A percentile compares a stretch with the other conserved stretches of the same genome.
Evolutionary conservation across 1,284 basidiomycete genomes (phyloP).

Genomic region (Cutaneotrichosporon mucoides): DNA sequence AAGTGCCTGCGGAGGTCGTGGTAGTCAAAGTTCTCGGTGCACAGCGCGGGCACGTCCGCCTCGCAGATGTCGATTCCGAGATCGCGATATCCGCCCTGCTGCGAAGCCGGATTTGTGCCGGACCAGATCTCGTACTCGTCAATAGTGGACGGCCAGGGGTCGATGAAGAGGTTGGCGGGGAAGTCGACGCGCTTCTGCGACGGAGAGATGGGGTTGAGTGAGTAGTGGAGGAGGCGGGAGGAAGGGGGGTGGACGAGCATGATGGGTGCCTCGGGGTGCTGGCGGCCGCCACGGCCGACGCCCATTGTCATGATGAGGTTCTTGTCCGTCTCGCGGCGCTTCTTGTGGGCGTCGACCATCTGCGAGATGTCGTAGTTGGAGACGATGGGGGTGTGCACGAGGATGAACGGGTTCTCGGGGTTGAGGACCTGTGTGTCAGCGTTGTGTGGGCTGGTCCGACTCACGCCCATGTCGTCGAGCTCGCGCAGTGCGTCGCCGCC

Average conservation of each 20-base stretch:
- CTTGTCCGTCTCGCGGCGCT: constrained; percentile 78
- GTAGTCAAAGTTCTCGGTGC: constrained; percentile 99
- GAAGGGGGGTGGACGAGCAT: constrained; percentile 48
- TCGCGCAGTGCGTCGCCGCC: constrained; percentile 95
- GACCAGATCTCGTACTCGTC: constrained; percentile 82
- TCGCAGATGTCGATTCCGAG: constrained; percentile 54
- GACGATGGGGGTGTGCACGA: constrained; percentile 90
- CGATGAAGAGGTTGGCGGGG: constrained; percentile 47
- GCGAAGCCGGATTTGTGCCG: constrained; percentile 42
- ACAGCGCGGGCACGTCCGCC: constrained; percentile 73
- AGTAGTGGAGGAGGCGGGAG: constrained; percentile 43
- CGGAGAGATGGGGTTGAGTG: constrained; percentile 44
- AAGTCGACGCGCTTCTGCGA: constrained; percentile 40
- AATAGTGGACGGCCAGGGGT: constrained; percentile 52
- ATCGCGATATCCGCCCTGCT: constrained; percentile 41
- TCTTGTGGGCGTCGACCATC: constrained; percentile 83
- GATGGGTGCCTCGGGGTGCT: constrained; percentile 48
- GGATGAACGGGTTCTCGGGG: constrained; percentile 72
- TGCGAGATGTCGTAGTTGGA: constrained; percentile 88
- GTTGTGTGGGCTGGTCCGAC: no score
- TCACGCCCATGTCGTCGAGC: constrained; percentile 70
- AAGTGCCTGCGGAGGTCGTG: constrained; percentile 87
- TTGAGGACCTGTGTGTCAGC: constrained; percentile 7
- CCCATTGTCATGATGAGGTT: constrained; percentile 96
- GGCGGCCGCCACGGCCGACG: constrained; percentile 54